Evolutionary conservation across 176 grass and related monocot species (phyloP).

Genomic region (Tillandsia leiboldiana): DNA sequence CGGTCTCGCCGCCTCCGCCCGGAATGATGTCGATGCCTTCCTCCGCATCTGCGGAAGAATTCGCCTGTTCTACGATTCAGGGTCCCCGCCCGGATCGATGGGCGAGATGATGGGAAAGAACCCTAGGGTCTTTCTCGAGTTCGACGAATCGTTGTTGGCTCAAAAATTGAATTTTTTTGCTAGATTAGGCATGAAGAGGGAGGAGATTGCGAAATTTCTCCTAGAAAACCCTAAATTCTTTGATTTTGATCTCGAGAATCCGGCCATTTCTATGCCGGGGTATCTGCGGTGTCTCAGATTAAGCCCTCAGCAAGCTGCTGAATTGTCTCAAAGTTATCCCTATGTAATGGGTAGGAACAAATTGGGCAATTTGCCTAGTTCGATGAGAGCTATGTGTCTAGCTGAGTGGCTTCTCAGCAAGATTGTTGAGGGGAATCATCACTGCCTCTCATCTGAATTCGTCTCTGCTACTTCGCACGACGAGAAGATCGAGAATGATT

Average conservation of each 20-base stretch:
- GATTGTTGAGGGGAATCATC: constrained; percentile 29
- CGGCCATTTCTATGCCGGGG: constrained; percentile 49
- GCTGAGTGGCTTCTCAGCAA: constrained; percentile 37
- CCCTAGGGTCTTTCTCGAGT: constrained; percentile 47
- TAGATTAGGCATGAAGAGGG: constrained; percentile 41
- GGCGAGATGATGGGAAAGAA: constrained; percentile 41
- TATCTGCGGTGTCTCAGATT: constrained; percentile 49
- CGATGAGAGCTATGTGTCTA: constrained; percentile 46
- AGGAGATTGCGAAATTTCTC: constrained; percentile 49
- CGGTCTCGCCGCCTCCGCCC: constrained; percentile 22
- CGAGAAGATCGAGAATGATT: constrained; percentile 30
- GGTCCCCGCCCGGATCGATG: constrained; percentile 38
- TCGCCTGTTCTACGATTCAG: constrained; percentile 56
- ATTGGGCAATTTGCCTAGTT: constrained; percentile 50
- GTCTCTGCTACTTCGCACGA: constrained; percentile 41
- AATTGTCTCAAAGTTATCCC: constrained; percentile 24
- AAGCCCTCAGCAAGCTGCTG: constrained; percentile 21
- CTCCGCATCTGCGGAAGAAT: constrained; percentile 45
- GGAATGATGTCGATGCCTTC: constrained; percentile 62
- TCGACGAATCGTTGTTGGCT: constrained; percentile 33
- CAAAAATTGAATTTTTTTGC: constrained; percentile 54
- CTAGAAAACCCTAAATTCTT: constrained; percentile 44
- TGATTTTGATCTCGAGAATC: constrained; percentile 41
- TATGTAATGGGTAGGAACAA: constrained; percentile 67
- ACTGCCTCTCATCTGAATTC: constrained; percentile 42